Evolutionary conservation across 2,329 filamentous ascomycete genomes (phyloP).

Genomic region (Cryphonectria nitschkei): DNA sequence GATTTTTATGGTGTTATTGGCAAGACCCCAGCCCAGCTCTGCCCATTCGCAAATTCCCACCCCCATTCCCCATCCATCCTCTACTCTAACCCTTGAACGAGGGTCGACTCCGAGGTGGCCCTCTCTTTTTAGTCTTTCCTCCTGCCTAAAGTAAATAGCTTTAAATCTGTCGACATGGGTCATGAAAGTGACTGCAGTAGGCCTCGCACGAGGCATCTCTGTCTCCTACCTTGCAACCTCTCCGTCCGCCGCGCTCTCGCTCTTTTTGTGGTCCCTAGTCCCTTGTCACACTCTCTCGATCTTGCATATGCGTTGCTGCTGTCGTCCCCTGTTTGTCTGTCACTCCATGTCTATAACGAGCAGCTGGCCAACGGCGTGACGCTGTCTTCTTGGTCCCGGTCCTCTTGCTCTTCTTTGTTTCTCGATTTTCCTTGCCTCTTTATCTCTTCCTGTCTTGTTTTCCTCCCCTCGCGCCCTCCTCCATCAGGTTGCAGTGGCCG

Average conservation of each 20-base stretch:
- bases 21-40: not conserved
- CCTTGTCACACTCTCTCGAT: not conserved
- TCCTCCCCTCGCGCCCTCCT: not conserved
- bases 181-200: not conserved
- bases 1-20: not conserved
- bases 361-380: slow-evolving; percentile 3
- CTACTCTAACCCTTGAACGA: slow-evolving; percentile 6
- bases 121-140: slow-evolving; percentile 5
- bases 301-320: not conserved
- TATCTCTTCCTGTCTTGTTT: not conserved
- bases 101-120: not conserved
- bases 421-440: not conserved
- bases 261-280: not conserved
- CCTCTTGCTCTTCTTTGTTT: not conserved
- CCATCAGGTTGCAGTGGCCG: not conserved
- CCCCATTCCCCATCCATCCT: not conserved
- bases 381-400: not conserved
- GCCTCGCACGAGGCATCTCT: not conserved
- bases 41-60: not conserved
- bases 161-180: slow-evolving; percentile 15
- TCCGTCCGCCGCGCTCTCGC: not conserved
- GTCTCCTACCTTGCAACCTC: not conserved
- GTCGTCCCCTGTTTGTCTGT: not conserved
- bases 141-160: slow-evolving; percentile 9
- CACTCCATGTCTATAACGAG: slow-evolving; percentile 8